Conservation (phyloP, 2,329 filamentous ascomycete species). For the Cryphonectria radicalis region DNA sequence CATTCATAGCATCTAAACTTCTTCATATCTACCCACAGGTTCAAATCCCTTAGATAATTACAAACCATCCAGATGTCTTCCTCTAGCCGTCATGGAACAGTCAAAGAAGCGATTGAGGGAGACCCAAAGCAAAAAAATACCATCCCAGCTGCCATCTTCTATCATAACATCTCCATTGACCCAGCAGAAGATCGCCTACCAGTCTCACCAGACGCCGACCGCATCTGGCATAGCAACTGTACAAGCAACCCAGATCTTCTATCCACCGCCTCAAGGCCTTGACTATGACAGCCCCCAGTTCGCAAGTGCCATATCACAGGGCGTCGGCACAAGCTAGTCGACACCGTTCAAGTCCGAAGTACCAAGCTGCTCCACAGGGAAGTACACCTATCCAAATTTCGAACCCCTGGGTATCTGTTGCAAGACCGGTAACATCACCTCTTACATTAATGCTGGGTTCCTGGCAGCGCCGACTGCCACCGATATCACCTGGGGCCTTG, state of each 20-base stretch:
- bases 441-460: background rate
- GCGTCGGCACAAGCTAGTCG: background rate
- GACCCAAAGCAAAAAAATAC: too few species aligned
- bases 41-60: too few species aligned
- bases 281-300: background rate
- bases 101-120: too few species aligned
- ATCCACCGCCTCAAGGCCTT: background rate
- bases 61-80: too few species aligned
- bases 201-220: background rate
- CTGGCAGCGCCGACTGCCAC: too few species aligned
- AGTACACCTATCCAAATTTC: background rate
- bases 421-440: background rate
- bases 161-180: background rate
- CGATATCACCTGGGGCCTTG: too few species aligned
- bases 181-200: background rate
- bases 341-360: background rate
- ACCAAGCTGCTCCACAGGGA: background rate
- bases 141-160: background rate
- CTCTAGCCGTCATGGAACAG: too few species aligned
- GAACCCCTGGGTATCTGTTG: background rate
- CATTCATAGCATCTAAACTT: too few species aligned
- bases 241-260: background rate
- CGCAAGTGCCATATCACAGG: background rate
- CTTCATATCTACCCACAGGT: too few species aligned
- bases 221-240: background rate